These are phyloP conservation scores for Rhodotorula paludigena DNA, from an alignment of 768 basidiomycete genomes.

Conservation along the genomic window DNA sequence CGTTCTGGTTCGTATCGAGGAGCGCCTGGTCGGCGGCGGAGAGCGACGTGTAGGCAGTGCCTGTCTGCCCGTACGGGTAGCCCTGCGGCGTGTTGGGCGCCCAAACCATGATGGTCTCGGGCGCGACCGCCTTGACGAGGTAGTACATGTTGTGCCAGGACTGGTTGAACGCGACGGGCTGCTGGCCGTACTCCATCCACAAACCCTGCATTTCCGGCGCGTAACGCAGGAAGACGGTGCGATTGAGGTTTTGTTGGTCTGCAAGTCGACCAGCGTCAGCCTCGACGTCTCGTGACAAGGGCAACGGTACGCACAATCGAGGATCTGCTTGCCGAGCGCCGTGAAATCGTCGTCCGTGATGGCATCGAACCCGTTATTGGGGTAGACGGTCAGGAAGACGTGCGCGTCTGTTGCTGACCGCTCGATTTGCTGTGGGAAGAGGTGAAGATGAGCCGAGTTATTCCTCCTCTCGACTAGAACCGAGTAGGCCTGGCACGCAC, in stretches of 20 bases:
- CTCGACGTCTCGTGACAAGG: neutral
- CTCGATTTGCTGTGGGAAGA: slow-evolving; percentile 34
- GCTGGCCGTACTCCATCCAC: slow-evolving; percentile 41
- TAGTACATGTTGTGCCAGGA: slow-evolving; percentile 40
- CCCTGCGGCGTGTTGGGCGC: slow-evolving; percentile 41
- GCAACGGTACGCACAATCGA: slow-evolving; percentile 29
- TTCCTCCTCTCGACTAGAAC: too few relatives aligned
- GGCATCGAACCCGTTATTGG: slow-evolving; percentile 25
- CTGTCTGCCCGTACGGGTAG: slow-evolving; percentile 38
- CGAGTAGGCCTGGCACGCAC: slow-evolving; percentile 3
- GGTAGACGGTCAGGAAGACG: slow-evolving; percentile 45
- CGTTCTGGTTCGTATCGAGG: slow-evolving; percentile 43
- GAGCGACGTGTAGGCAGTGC: neutral
- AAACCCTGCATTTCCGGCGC: slow-evolving; percentile 45
- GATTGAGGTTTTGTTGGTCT: slow-evolving; percentile 38
- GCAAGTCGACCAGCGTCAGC: slow-evolving; percentile 13
- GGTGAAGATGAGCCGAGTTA: neutral
- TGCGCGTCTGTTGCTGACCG: slow-evolving; percentile 41
- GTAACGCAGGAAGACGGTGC: slow-evolving; percentile 43
- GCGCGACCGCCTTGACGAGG: slow-evolving; percentile 39
- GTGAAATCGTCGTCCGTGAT: slow-evolving; percentile 40
- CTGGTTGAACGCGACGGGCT: slow-evolving; percentile 38
- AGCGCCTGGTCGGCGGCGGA: slow-evolving; percentile 33
- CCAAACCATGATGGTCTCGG: slow-evolving; percentile 43
- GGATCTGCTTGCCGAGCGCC: slow-evolving; percentile 41